Conservation (phyloP, 2,329 filamentous ascomycete genomes). For the Aspergillus pseudoglaucus region DNA sequence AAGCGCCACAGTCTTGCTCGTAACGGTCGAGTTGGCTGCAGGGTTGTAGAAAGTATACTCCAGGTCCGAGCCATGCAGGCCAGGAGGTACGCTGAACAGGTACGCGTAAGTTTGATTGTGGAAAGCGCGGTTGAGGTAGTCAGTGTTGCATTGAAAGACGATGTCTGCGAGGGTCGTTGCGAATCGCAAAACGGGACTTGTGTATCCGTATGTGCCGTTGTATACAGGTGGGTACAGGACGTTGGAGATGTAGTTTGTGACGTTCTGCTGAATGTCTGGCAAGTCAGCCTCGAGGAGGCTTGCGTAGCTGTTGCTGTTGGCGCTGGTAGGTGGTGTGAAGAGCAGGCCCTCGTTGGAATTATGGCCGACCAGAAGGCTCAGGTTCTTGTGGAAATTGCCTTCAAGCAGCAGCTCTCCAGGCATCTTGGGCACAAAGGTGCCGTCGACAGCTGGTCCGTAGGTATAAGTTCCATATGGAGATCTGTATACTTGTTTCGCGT, state of each 20-base stretch:
- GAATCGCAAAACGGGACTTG: conserved; percentile 36
- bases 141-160: conserved; percentile 48
- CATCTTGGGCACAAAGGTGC: conserved; percentile 42
- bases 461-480: conserved; percentile 38
- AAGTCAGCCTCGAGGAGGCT: conserved; percentile 14
- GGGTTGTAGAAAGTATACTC: conserved; percentile 47
- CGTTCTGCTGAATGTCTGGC: conserved; percentile 16
- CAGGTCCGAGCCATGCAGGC: conserved; percentile 48
- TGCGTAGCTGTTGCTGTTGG: conserved; percentile 16
- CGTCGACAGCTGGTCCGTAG: conserved; percentile 45
- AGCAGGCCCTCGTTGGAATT: conserved; percentile 39
- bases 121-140: conserved; percentile 47
- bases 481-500: conserved; percentile 36
- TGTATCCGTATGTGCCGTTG: conserved; percentile 44
- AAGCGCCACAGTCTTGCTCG: conserved; percentile 25
- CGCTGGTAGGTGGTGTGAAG: conserved; percentile 33
- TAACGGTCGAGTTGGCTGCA: conserved; percentile 21
- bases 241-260: conserved; percentile 40
- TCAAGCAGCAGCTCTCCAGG: conserved; percentile 42
- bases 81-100: conserved; percentile 48
- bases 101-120: conserved; percentile 48
- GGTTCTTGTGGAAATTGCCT: conserved; percentile 39
- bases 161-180: conserved; percentile 39
- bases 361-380: conserved; percentile 43
- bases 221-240: conserved; percentile 49